Base-by-base conservation (phyloP, 805 yeast species). In the Clavispora fructus region DNA sequence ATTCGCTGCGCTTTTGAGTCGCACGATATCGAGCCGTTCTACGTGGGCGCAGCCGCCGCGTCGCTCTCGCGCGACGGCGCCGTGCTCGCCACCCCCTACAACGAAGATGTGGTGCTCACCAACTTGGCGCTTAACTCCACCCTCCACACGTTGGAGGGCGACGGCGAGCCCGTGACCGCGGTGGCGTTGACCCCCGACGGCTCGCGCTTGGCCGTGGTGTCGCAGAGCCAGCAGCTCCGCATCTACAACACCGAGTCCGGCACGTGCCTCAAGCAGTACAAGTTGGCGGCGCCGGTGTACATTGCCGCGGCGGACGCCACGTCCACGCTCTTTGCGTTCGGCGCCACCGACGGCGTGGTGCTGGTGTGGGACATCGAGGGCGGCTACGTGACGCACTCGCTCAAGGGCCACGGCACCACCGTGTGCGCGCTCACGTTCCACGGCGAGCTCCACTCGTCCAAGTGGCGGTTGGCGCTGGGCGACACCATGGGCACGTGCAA, bases 361-460 rank as follows among this genome's bases (percentile, higher is more conserved):
- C 82, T 87, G 39, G 95, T 94, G 1, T 90, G 95, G 85, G 99
- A 94, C 64, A 76, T 94, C 32, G 91, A 82, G 52, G 90, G 90
- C 31, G 91, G 94, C 1, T 88, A 77, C 53, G 79, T 85, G 3
- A 94, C 99, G 0, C 99, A 94, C 65, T 82, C 88, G 12, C 75
- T 94, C 47, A 85, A 87, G 63, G 98, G 99, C 1, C 99, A 94
- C 63, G 95, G 96, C 17, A 83, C 94, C 11, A 85, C 95, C 2
- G 75, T 92, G 35, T 84, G 95, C 40, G 80, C 94, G 4, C 64
- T 92, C 45, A 50, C 60, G 1, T 89, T 94, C 62, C 76, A 77
- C 60, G 97, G 97, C 10, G 81, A 80, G 50, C 68, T 80, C 38
- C 85, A 87, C 53, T 72, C 83, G 2, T 48, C 64, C 8, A 72